phyloP scores from a whole-genome alignment of 2,329 filamentous ascomycete genomes.

The Colletotrichum sidae region DNA sequence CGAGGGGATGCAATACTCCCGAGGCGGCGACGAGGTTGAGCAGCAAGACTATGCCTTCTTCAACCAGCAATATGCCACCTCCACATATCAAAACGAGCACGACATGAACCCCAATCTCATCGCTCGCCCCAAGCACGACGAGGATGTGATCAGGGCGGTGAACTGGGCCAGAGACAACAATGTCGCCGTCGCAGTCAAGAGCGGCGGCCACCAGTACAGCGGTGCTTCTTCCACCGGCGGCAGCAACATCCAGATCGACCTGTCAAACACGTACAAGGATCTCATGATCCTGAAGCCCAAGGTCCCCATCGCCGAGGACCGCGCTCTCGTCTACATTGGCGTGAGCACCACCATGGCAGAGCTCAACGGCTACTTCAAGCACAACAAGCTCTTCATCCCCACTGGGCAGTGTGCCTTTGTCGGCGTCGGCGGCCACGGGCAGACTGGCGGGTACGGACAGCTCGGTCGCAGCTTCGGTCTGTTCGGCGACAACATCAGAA shows the following conservation, averaged over 20 bases:
- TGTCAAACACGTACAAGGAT: constrained; percentile 52
- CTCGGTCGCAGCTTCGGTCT: constrained; percentile 63
- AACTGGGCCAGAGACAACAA: constrained; percentile 54
- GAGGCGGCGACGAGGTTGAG: constrained; percentile 19
- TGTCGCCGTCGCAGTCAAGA: constrained; percentile 57
- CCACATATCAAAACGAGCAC: constrained; percentile 53
- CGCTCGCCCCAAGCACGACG: constrained; percentile 54
- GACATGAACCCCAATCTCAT: constrained; percentile 58
- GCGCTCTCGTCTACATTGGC: constrained; percentile 51
- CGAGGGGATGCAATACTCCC: constrained; percentile 29
- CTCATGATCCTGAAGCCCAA: constrained; percentile 44
- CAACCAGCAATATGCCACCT: constrained; percentile 56
- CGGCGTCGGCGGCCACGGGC: constrained; percentile 58
- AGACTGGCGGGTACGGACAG: constrained; percentile 61
- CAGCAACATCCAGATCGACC: constrained; percentile 59
- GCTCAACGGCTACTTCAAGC: constrained; percentile 54
- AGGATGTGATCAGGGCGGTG: constrained; percentile 55
- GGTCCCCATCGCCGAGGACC: constrained; percentile 48
- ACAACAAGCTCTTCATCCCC: constrained; percentile 57
- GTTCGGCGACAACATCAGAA: constrained; percentile 63
- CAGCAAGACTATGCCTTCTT: constrained; percentile 25
- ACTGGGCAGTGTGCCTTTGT: constrained; percentile 59
- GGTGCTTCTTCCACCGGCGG: constrained; percentile 59
- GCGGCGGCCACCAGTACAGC: constrained; percentile 62
- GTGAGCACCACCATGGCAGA: constrained; percentile 56